Evolutionary conservation across 2,329 filamentous ascomycete species (phyloP), one percentile per base, ranked within the genome.

Genomic region (Curvularia lunata): DNA sequence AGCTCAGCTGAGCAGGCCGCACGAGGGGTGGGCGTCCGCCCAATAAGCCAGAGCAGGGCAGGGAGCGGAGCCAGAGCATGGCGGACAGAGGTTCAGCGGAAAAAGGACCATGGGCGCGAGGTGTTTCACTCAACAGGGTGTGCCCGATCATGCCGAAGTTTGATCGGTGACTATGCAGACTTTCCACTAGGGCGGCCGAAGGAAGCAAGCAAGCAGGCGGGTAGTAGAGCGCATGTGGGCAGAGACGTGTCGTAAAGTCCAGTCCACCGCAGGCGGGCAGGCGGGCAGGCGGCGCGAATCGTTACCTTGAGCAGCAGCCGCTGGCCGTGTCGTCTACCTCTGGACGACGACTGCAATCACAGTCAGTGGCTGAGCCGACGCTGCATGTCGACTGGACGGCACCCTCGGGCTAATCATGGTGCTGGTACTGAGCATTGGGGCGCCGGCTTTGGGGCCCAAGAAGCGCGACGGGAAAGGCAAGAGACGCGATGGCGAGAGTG

Each of bases 71-170:
- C 43, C 48, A 10, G 41, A 52, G 38, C 41, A 43, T 50, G 27
- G 45, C 51, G 52, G 48, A 43, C 43, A 30, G 48, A 43, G 51
- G 40, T 46, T 30, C 45, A 45, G 56, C 57, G 42, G 42, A 43
- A 52, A 47, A 58, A 40, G 43, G 47, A 48, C 38, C 34, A 47
- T 56, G 37, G 59, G 54, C 54, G 59, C 54, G 48, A 57, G 54
- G 53, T 47, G 59, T 60, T 62, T 62, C 57, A 62, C 59, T 50
- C 59, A 61, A 38, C 56, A 60, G 53, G 59, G 53, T 52, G 43
- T 54, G 49, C 49, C 54, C 49, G 54, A 57, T 48, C 41, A 56
- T 52, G 54, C 54, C 54, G 54, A 57, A 57, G 54, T 57, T 54
- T 58, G 55, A 54, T 54, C 55, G 55, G 50, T 58, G 51, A 38